Percentiles rank a stretch among this genome's conserved stretches.
Conservation (phyloP, 495 filamentous ascomycete genomes). For the Amniculicola lignicola region DNA sequence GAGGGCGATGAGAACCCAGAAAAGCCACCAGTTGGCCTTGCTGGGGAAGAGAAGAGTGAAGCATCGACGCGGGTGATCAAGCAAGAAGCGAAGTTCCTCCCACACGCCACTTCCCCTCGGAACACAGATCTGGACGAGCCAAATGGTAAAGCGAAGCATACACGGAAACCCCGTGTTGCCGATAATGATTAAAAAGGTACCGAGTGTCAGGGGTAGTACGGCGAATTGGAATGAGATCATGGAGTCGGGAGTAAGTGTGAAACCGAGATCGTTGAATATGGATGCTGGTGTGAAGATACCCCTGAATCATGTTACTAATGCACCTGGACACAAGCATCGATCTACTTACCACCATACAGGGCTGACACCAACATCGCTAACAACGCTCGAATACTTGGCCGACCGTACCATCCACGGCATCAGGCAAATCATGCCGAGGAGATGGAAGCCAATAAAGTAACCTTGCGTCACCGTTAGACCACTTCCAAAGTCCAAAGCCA, state of each 20-base stretch:
- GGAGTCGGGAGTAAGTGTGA: conserved; percentile 84
- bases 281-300: conserved; percentile 81
- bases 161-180: conserved; percentile 94
- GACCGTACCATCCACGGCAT: conserved; percentile 74
- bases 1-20: conserved; percentile 74
- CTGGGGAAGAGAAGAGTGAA: conserved; percentile 91
- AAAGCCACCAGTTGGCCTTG: conserved; percentile 93
- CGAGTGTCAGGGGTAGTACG: conserved; percentile 67
- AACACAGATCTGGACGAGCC: conserved; percentile 60
- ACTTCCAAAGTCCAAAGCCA: neutral
- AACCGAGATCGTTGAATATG: conserved; percentile 80
- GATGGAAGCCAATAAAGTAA: conserved; percentile 74
- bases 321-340: too few species aligned
- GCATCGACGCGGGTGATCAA: conserved; percentile 92
- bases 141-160: conserved; percentile 87
- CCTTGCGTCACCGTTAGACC: conserved; percentile 30
- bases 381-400: conserved; percentile 57
- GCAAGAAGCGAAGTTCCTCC: conserved; percentile 84
- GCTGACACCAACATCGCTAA: conserved; percentile 59
- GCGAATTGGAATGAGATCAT: conserved; percentile 83
- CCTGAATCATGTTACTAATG: conserved; percentile 35
- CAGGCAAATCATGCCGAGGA: conserved; percentile 68
- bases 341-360: conserved; percentile 72
- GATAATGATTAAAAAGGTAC: conserved; percentile 79
- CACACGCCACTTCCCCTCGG: conserved; percentile 63